Conservation (phyloP, 768 basidiomycete genomes). For the Nidularia pulvinata region DNA sequence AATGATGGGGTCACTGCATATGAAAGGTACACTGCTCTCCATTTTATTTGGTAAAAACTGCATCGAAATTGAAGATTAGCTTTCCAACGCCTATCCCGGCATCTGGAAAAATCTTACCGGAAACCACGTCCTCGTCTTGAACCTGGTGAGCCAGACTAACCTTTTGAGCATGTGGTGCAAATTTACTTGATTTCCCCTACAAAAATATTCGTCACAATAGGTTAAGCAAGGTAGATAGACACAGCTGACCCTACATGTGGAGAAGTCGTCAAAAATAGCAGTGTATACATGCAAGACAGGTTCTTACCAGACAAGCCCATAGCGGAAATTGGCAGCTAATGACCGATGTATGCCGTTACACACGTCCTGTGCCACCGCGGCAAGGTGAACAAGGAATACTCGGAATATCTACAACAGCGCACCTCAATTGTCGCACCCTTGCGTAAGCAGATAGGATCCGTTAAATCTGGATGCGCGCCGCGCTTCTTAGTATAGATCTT, state of each 20-base stretch:
- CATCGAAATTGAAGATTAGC: no score
- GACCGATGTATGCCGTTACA: slow-evolving; percentile 94
- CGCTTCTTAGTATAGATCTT: slow-evolving; percentile 98
- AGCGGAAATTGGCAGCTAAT: slow-evolving; percentile 89
- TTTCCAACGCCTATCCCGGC: no score
- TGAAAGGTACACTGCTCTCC: no score
- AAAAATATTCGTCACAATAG: slow-evolving; percentile 1
- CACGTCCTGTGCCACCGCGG: slow-evolving; percentile 52
- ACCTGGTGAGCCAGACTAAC: slow-evolving; percentile 85
- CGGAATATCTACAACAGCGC: slow-evolving; percentile 2
- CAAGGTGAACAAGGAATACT: not conserved
- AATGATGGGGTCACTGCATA: no score
- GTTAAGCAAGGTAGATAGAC: not conserved
- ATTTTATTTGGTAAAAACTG: slow-evolving; percentile 34
- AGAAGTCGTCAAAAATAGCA: not conserved
- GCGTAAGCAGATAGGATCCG: slow-evolving; percentile 89
- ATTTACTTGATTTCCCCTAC: slow-evolving; percentile 93
- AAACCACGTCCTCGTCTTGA: slow-evolving; percentile 88
- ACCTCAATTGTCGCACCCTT: slow-evolving; percentile 95
- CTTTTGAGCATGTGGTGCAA: slow-evolving; percentile 92
- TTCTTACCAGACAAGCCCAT: slow-evolving; percentile 88
- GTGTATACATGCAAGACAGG: not conserved
- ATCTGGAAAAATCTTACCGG: slow-evolving; percentile 50
- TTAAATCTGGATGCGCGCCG: slow-evolving; percentile 90
- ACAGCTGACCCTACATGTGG: slow-evolving; percentile 16